These are phyloP conservation scores for Podospora fimiseda DNA, from an alignment of 495 filamentous ascomycete species.

Conservation along the genomic window DNA sequence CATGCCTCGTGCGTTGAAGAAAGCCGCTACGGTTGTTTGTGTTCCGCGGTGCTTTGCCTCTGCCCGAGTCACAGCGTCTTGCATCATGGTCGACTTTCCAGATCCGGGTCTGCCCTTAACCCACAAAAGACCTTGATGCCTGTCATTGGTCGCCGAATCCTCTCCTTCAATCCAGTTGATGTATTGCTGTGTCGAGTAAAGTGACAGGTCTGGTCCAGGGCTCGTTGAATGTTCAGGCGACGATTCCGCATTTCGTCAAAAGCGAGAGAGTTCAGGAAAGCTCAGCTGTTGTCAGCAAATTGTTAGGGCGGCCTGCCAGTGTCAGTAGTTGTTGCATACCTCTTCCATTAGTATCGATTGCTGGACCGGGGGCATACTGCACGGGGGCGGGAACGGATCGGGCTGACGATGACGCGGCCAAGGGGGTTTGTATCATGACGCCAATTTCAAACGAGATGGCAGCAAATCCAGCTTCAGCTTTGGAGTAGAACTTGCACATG, in stretches of 20 bases:
- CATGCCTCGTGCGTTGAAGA: slow-evolving; percentile 4
- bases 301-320: not conserved
- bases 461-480: not conserved
- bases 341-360: too few relatives aligned
- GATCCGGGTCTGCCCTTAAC: slow-evolving; percentile 4
- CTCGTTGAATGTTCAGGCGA: not conserved
- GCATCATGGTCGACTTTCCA: slow-evolving; percentile 1
- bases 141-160: not conserved
- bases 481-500: not conserved
- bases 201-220: slow-evolving; percentile 1
- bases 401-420: too few relatives aligned
- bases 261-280: not conserved
- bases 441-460: not conserved
- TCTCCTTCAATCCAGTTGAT: not conserved
- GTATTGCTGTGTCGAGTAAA: not conserved
- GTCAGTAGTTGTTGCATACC: not conserved
- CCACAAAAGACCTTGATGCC: not conserved
- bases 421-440: not conserved
- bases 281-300: not conserved
- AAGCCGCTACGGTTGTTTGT: not conserved
- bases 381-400: too few relatives aligned
- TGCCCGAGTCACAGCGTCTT: not conserved
- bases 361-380: too few relatives aligned
- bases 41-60: not conserved
- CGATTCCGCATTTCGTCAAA: slow-evolving; percentile 1